Evolutionary conservation across 2,329 filamentous ascomycete genomes (phyloP).

Genomic region (Monilinia vaccinii-corymbosi): DNA sequence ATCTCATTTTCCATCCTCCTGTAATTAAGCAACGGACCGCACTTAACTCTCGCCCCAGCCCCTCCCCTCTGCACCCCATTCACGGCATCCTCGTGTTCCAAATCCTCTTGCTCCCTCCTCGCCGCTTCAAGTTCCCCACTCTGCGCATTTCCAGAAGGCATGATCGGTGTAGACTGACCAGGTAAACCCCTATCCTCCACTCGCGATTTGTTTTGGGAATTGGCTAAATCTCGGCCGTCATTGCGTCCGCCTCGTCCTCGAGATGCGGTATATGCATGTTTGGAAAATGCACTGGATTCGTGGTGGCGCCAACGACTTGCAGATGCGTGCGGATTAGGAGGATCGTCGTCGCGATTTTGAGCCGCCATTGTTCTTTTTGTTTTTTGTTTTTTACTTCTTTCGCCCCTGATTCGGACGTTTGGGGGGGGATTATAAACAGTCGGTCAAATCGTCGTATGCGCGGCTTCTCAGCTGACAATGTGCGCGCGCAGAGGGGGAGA

Average conservation of each 20-base stretch:
- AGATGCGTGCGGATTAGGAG: conserved; percentile 45
- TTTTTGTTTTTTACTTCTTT: no score
- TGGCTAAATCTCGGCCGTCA: conserved; percentile 42
- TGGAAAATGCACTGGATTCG: conserved; percentile 47
- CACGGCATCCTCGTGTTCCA: conserved; percentile 5
- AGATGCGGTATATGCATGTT: conserved; percentile 23
- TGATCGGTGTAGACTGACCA: conserved; percentile 38
- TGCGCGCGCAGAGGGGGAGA: neutral
- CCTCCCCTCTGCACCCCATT: conserved; percentile 8
- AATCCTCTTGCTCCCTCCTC: conserved; percentile 4
- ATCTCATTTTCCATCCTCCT: conserved; percentile 56
- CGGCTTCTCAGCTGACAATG: neutral
- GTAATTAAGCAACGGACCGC: conserved; percentile 71
- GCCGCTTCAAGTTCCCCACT: conserved; percentile 7
- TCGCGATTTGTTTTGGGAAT: conserved; percentile 47
- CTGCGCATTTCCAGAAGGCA: conserved; percentile 26
- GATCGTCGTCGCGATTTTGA: conserved; percentile 20
- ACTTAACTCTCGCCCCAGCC: conserved; percentile 49
- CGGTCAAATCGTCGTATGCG: neutral
- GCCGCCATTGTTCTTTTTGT: conserved; percentile 26
- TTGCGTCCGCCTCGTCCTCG: conserved; percentile 36
- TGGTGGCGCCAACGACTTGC: conserved; percentile 53
- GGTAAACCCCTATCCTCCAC: conserved; percentile 30
- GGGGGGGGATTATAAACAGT: neutral
- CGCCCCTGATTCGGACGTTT: neutral